phyloP scores from a whole-genome alignment of 2,329 filamentous ascomycete genomes.

The Sporothrix schenckii region DNA sequence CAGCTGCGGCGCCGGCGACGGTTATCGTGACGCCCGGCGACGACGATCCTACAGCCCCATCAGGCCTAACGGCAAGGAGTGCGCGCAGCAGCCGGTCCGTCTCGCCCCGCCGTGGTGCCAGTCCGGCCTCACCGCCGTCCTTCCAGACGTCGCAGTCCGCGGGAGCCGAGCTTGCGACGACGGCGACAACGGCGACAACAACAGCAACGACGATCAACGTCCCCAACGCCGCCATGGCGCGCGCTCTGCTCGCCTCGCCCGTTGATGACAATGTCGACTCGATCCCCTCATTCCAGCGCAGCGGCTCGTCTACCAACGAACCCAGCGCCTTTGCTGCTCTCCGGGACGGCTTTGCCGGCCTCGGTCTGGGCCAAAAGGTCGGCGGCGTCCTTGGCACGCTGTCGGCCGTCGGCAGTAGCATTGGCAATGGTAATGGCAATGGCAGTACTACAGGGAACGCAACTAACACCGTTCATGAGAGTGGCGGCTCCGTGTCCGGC shows the following conservation, averaged over 20 bases:
- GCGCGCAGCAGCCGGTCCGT: slow-evolving; percentile 34
- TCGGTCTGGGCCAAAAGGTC: slow-evolving; percentile 36
- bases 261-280: background rate
- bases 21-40: slow-evolving; percentile 48
- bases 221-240: slow-evolving; percentile 30
- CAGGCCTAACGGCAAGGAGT: slow-evolving; percentile 25
- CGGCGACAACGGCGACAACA: background rate
- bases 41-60: slow-evolving; percentile 42
- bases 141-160: slow-evolving; percentile 39
- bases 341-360: slow-evolving; percentile 36
- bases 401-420: slow-evolving; percentile 26
- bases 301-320: slow-evolving; percentile 33
- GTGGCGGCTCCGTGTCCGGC: background rate
- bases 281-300: slow-evolving; percentile 30
- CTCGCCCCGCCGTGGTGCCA: slow-evolving; percentile 41
- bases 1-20: slow-evolving; percentile 22
- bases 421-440: slow-evolving; percentile 16
- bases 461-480: background rate
- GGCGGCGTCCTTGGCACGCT: slow-evolving; percentile 37
- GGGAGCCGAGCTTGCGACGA: slow-evolving; percentile 31
- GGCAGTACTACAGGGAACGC: background rate
- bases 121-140: slow-evolving; percentile 44
- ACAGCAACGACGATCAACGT: too few relatives aligned
- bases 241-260: slow-evolving; percentile 35
- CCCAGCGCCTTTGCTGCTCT: slow-evolving; percentile 35